Evolutionary conservation across 192 early-diverging fungal genomes (phyloP), one percentile per base, ranked within the genome.

Genomic region (Thamnidium elegans): DNA sequence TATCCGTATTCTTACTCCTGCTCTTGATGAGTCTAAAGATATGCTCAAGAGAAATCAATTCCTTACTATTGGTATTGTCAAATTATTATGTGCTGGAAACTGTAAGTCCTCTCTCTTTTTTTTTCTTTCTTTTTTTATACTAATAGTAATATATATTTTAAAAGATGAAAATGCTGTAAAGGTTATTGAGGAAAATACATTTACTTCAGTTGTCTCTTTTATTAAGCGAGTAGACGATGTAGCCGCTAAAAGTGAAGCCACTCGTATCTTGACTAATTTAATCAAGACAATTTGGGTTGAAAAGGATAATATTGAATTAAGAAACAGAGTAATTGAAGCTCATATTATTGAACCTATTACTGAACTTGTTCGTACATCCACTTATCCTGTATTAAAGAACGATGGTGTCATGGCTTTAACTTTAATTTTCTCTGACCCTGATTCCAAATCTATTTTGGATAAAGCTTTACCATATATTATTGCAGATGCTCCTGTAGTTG

Each of bases 381-480:
- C 81, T 54, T 85, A 77, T 64, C 59, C 75, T 15, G 70, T 85
- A 10, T 67, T 85, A 3, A 81, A 85, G 55, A 85, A 81, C 60
- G 84, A 85, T 39, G 84, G 81, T 11, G 62, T 83, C 47, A 77
- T 85, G 43, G 79, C 79, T 13, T 67, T 85, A 46, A 83, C 81
- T 0, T 53, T 85, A 42, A 61, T 85, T 31, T 66, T 78, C 34
- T 74, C 77, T 19, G 74, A 72, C 19, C 36, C 61, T 8, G 55
- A 50, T 14, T 32, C 50, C 3, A 66, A 61, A 26, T 20, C 42
- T 26, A n/a, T 62, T 50, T 19, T 69, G 50, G 21, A 43, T n/a
- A 62, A 67, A 67, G 56, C 58, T 53, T 50, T 69, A 45, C 39
- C 36, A 9, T 23, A 53, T 10, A 32, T 69, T n/a, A 51, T 59